Evolutionary conservation across 169 alveolate species (phyloP), one percentile per base, ranked within the genome.

Genomic region (Besnoitia besnoiti): DNA sequence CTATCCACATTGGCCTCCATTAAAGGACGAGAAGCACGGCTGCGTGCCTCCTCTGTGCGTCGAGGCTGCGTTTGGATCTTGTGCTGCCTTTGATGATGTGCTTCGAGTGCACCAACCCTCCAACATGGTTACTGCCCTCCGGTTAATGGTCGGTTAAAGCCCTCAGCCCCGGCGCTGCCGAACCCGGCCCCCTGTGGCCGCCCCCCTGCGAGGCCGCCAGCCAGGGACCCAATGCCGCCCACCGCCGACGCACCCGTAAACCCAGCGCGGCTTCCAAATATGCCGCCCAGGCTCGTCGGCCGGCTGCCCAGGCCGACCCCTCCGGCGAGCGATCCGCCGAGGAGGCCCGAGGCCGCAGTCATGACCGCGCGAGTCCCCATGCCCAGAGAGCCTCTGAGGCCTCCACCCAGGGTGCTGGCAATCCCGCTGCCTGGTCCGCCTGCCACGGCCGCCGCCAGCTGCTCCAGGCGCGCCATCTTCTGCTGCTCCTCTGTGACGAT

Each of bases 341-440:
- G 3, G 82, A 73, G 82, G 47, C 82, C 46, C 40, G 47, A 10
- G n/a, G 47, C 82, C 27, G 82, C 16, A 30, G 44, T 10, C 82
- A 35, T 73, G 67, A 55, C 7, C 82, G 44, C 27, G 44, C n/a
- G 16, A 73, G 12, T 39, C 82, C 82, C 44, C 24, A 73, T 1
- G 44, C 67, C 82, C 82, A 73, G 3, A 7, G 82, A 73, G 3
- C 82, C 82, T 73, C 82, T 10, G 8, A 73, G 30, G n/a, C 82
- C 82, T 3, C 39, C 44, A 3, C 44, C 82, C 19, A 73, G 82
- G 24, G 47, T 73, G 39, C 82, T 42, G 47, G 82, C 24, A 10
- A 73, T 42, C 4, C 30, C 67, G 21, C 82, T 73, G 16, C 82
- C 82, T 73, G 82, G 82, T 19, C 82, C 82, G 3, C 82, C 82